These are phyloP conservation scores for Phytophthora pini DNA, from an alignment of 352 stramenopile species.

Conservation along the genomic window DNA sequence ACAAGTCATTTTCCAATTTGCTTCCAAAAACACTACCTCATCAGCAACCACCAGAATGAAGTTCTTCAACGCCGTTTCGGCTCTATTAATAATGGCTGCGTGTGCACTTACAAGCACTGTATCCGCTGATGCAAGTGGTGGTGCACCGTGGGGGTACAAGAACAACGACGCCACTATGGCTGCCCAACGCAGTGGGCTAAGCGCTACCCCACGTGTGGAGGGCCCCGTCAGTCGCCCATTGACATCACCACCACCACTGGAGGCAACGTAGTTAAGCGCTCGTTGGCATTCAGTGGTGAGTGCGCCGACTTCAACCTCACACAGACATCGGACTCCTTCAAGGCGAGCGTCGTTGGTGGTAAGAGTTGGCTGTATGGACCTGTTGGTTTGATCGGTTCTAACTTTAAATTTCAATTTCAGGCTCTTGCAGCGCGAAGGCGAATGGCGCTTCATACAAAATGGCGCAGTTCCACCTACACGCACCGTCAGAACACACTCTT, in stretches of 20 bases:
- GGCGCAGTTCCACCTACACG: slow-evolving; percentile 48
- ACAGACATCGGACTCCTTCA: slow-evolving; percentile 34
- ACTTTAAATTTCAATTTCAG: too few relatives aligned
- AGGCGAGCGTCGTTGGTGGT: slow-evolving; percentile 18
- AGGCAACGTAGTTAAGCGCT: slow-evolving; percentile 11
- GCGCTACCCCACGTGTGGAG: slow-evolving; percentile 19
- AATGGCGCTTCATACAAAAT: slow-evolving; percentile 33
- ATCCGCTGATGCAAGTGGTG: too few relatives aligned
- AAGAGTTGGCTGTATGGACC: too few relatives aligned
- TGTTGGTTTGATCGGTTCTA: too few relatives aligned
- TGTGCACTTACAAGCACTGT: too few relatives aligned
- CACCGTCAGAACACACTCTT: slow-evolving; percentile 51
- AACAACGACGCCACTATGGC: not conserved
- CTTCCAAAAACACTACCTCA: too few relatives aligned
- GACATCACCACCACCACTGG: slow-evolving; percentile 25
- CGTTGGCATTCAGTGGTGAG: slow-evolving; percentile 29
- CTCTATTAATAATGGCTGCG: too few relatives aligned
- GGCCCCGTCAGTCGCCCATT: slow-evolving; percentile 42
- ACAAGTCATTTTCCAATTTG: too few relatives aligned
- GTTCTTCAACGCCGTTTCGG: too few relatives aligned
- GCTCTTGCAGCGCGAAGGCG: slow-evolving; percentile 17
- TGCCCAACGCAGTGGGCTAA: not conserved
- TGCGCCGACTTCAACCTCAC: slow-evolving; percentile 36
- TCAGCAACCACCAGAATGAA: too few relatives aligned
- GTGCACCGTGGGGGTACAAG: not conserved